Evolutionary conservation across 2,329 filamentous ascomycete species (phyloP), one percentile per base, ranked within the genome.

Genomic region (Botrytis fabae): DNA sequence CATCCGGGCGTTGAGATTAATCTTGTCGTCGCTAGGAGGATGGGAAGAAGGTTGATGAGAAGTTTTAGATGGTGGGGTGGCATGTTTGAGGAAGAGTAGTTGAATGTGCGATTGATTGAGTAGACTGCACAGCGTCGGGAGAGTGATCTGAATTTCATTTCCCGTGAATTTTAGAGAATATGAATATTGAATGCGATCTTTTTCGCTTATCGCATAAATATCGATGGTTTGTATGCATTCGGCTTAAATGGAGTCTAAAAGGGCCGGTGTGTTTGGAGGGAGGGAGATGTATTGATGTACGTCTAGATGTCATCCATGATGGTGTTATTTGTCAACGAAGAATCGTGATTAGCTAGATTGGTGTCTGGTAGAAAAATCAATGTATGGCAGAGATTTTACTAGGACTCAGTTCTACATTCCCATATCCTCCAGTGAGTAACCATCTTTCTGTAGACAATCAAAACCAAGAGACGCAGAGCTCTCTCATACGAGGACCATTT

Each of bases 1-100:
- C 63, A 51, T n/a, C 63, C 63, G 6, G 62, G 42, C 8, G 20
- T 48, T 22, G 35, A 48, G 28, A 35, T 65, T 5, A 10, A 46
- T 35, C 48, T 65, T 35, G 32, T 22, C 9, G 28, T 65, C 35
- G 62, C 62, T 22, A 25, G 62, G 22, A 66, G 28, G n/a, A 66
- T 51, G 20, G 63, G 44, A n/a, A 66, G 28, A 38, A 18, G 32
- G 10, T 51, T 38, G 32, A 66, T 65, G 62, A 65, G 42, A 7
- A 35, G 42, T 25, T 32, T 63, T 32, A 40, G n/a, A 22, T 66
- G 63, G 44, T n/a, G 12, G 32, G 28, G 28, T 20, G 28, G 32
- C 5, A 66, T 66, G 63, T 66, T 66, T 48, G 62, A 48, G 32
- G 63, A 51, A 28, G 22, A 66, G 25, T 66, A 66, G 44, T 38